A percentile compares a stretch with the other conserved stretches of the same genome.
Evolutionary conservation across 495 filamentous ascomycete genomes (phyloP).

Genomic region (Pseudoneurospora amorphoporcata): DNA sequence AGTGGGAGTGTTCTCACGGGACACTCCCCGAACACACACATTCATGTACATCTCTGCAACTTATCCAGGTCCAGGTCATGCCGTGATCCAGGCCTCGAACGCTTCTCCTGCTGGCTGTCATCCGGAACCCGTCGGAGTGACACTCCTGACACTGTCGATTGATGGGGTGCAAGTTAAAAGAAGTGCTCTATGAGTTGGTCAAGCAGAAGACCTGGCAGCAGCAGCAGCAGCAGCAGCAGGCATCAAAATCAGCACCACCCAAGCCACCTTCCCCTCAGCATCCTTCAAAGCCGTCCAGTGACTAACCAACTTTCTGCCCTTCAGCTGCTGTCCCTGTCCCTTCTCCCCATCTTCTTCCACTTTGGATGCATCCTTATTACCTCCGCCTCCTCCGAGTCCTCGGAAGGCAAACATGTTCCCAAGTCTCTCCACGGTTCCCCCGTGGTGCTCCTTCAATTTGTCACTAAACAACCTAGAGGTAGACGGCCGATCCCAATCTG

Average conservation of each 20-base stretch:
- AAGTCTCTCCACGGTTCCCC: conserved; percentile 11
- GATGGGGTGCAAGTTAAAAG: not conserved
- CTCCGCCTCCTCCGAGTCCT: not conserved
- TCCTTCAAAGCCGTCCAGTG: conserved; percentile 49
- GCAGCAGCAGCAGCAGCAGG: conserved; percentile 5
- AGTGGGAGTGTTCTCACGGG: not conserved
- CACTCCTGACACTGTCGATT: not conserved
- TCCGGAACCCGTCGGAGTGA: not conserved
- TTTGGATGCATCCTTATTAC: not conserved
- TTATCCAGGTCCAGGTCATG: not conserved
- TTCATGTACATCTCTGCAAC: not conserved
- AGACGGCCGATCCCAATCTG: not conserved
- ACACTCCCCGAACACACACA: not conserved
- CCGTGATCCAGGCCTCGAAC: not conserved
- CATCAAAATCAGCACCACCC: conserved; percentile 35
- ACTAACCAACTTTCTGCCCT: conserved; percentile 34
- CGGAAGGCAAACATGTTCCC: conserved; percentile 11
- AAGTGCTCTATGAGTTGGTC: not conserved
- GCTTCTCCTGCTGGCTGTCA: not conserved
- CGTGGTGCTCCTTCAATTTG: conserved; percentile 16
- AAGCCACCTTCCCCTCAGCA: conserved; percentile 32
- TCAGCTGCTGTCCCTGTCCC: not conserved
- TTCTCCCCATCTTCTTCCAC: not conserved
- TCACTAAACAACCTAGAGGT: conserved; percentile 9
- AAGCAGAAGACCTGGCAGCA: not conserved